A percentile compares a stretch with the other conserved stretches of the same genome.
Conservation (phyloP, 768 basidiomycete genomes). For the Clitopilus passeckerianus region DNA sequence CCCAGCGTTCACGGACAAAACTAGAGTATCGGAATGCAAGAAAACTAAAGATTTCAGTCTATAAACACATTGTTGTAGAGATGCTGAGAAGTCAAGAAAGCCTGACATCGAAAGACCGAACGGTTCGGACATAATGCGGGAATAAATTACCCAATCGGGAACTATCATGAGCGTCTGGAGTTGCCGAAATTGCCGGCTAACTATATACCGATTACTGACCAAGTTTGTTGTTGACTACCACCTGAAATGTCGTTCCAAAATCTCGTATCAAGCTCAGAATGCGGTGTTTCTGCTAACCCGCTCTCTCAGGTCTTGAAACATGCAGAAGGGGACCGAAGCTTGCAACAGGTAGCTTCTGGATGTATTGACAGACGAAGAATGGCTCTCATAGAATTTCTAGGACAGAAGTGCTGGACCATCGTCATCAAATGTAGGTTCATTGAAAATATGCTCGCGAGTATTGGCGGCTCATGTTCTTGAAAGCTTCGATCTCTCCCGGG, state of each 20-base stretch:
- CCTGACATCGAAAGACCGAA: neutral
- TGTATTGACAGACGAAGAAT: neutral
- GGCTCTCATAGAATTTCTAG: constrained; percentile 28
- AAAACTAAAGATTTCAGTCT: neutral
- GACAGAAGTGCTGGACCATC: constrained; percentile 74
- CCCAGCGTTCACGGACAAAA: neutral
- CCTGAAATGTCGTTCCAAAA: constrained; percentile 66
- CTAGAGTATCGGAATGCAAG: neutral
- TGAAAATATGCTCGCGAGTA: too few relatives aligned
- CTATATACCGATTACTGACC: neutral
- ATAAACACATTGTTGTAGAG: neutral
- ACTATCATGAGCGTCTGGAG: neutral
- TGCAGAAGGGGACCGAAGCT: constrained; percentile 80
- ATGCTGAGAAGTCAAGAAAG: neutral
- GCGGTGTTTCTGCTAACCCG: constrained; percentile 79
- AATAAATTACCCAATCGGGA: neutral
- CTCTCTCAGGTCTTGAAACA: constrained; percentile 88
- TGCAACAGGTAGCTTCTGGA: constrained; percentile 64
- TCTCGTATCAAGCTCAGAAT: constrained; percentile 86
- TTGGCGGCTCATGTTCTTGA: too few relatives aligned
- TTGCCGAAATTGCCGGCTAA: neutral
- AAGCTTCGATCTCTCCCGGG: constrained; percentile 77
- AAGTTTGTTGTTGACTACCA: neutral
- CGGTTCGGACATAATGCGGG: neutral
- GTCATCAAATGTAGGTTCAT: constrained; percentile 51